Evolutionary conservation across 148 eudicot genomes (phyloP).

Genomic region (Rhododendron vialii): DNA sequence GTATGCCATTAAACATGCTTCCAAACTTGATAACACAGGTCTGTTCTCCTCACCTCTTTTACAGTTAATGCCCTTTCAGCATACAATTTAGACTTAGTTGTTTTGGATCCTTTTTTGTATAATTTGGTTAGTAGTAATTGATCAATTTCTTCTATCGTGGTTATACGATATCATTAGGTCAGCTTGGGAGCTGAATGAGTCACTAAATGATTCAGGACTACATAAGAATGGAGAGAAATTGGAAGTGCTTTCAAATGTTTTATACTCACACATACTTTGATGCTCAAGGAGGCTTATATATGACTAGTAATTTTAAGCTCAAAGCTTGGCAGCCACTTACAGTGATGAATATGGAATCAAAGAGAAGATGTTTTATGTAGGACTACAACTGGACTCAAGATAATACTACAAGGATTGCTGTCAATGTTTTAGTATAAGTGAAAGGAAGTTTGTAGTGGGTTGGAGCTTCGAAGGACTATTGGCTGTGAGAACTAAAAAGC

Average conservation of each 20-base stretch:
- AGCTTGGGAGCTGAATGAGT: not conserved
- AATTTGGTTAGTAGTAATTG: not conserved
- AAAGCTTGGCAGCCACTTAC: not conserved
- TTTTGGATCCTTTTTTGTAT: not conserved
- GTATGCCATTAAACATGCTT: slow-evolving; percentile 53
- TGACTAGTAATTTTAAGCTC: not conserved
- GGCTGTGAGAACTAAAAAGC: not conserved
- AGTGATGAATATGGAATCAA: not conserved
- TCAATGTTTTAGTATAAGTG: not conserved
- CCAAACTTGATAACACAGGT: slow-evolving; percentile 61
- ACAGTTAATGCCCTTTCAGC: not conserved
- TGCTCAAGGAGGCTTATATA: not conserved
- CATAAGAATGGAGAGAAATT: not conserved
- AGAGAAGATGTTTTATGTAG: not conserved
- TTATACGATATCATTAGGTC: not conserved
- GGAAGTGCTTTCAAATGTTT: not conserved
- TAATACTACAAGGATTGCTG: not conserved
- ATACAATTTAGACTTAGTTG: not conserved
- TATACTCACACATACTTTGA: not conserved
- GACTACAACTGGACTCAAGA: not conserved
- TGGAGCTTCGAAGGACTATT: not conserved
- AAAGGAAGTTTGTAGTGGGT: not conserved
- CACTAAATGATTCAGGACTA: not conserved
- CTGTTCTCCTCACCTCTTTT: slow-evolving; percentile 5
- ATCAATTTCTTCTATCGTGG: not conserved